Percentiles rank a stretch among this genome's conserved stretches.
Evolutionary conservation across 1,139 yeast genomes (phyloP).

Genomic region (Debaryomycetaceae sp.): DNA sequence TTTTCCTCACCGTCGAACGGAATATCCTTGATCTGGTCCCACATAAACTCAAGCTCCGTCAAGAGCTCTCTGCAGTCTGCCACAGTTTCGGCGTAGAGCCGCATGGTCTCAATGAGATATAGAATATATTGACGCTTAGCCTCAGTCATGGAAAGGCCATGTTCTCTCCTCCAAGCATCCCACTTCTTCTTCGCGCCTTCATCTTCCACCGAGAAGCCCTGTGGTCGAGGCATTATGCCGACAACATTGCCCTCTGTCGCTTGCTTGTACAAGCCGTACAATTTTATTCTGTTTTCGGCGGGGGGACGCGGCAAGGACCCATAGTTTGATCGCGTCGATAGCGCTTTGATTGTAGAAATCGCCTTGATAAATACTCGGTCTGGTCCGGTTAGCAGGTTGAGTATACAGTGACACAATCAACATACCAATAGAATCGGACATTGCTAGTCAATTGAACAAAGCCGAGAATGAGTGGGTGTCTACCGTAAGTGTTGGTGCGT

Average conservation of each 20-base stretch:
- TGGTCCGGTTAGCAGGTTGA: slow-evolving; percentile 6
- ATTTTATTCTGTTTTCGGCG: slow-evolving; percentile 53
- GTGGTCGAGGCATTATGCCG: slow-evolving; percentile 56
- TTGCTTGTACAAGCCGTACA: slow-evolving; percentile 79
- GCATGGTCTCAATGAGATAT: slow-evolving; percentile 64
- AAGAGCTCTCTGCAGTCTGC: slow-evolving; percentile 58
- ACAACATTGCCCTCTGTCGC: slow-evolving; percentile 81
- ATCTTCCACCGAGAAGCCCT: slow-evolving; percentile 49
- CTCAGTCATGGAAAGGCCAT: slow-evolving; percentile 59
- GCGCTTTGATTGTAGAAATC: slow-evolving; percentile 63
- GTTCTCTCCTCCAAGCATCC: slow-evolving; percentile 79
- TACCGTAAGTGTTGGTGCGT: no score
- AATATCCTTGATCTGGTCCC: slow-evolving; percentile 65
- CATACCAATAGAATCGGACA: slow-evolving; percentile 41
- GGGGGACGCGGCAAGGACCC: slow-evolving; percentile 78
- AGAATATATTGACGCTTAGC: slow-evolving; percentile 66
- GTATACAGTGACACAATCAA: slow-evolving; percentile 2
- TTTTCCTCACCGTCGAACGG: slow-evolving; percentile 25
- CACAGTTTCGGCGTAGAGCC: slow-evolving; percentile 56
- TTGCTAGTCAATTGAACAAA: no score
- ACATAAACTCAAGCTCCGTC: slow-evolving; percentile 55
- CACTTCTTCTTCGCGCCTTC: slow-evolving; percentile 64
- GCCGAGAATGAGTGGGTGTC: no score
- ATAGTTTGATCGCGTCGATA: slow-evolving; percentile 57
- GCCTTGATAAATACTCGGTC: slow-evolving; percentile 78